phyloP scores from a whole-genome alignment of 1,284 basidiomycete genomes.

The Chalciporus sp. region DNA sequence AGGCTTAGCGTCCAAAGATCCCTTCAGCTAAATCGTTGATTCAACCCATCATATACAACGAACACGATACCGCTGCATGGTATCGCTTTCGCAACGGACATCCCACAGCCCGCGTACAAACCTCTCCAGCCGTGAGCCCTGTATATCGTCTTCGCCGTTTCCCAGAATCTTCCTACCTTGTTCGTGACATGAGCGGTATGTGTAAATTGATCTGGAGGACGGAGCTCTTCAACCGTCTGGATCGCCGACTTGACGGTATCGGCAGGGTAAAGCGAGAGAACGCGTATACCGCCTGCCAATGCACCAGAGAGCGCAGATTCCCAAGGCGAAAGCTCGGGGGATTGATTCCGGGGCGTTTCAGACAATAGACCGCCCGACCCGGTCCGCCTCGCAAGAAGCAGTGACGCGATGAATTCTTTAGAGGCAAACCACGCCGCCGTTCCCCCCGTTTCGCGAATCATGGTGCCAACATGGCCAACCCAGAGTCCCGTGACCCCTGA shows the following conservation, averaged over 20 bases:
- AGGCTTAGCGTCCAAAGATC: not conserved
- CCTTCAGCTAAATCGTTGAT: slow-evolving; percentile 47
- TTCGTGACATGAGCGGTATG: slow-evolving; percentile 19
- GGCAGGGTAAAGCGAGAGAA: slow-evolving; percentile 80
- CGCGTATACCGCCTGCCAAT: slow-evolving; percentile 81
- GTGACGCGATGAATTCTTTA: slow-evolving; percentile 73
- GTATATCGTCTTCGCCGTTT: slow-evolving; percentile 74
- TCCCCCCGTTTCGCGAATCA: slow-evolving; percentile 88
- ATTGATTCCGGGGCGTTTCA: not conserved
- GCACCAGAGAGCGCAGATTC: slow-evolving; percentile 83
- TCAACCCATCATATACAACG: slow-evolving; percentile 75
- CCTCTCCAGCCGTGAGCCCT: slow-evolving; percentile 72
- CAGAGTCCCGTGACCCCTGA: slow-evolving; percentile 81
- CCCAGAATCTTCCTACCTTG: slow-evolving; percentile 52
- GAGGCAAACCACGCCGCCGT: slow-evolving; percentile 86
- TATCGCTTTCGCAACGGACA: slow-evolving; percentile 80
- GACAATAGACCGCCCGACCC: not conserved
- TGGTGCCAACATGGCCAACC: slow-evolving; percentile 85
- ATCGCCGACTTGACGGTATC: slow-evolving; percentile 89
- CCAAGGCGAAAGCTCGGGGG: slow-evolving; percentile 55
- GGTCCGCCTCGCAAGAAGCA: slow-evolving; percentile 50
- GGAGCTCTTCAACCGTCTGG: slow-evolving; percentile 85
- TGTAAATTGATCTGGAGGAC: slow-evolving; percentile 37
- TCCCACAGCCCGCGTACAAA: slow-evolving; percentile 85
- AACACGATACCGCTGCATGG: slow-evolving; percentile 88